Base-by-base conservation (phyloP, 805 yeast species). In the Ogataea pini region DNA sequence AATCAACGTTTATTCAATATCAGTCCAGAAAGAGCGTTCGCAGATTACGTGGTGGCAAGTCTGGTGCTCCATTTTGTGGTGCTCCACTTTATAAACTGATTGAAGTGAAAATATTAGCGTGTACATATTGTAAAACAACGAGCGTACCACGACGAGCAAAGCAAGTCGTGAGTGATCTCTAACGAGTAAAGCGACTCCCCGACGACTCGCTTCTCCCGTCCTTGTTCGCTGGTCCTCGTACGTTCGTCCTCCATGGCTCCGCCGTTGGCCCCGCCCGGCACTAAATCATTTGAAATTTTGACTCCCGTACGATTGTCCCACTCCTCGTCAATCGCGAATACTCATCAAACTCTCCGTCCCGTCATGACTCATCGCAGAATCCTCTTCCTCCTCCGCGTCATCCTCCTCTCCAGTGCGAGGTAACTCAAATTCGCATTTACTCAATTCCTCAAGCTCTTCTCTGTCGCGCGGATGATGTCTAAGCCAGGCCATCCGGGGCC, bases 401-500 rank as follows among this genome's bases (percentile, higher is more conserved):
- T 50, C 61, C 27, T 58, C 59, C 19, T 53, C 67, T 16, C 42
- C 54, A 36, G 50, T 57, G 14, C 43, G 59, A 1, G 88, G 86
- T 18, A 81, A 63, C 34, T 71, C 75, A 57, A 78, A 84, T 63
- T 86, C 89, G 62, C 94, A 86, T 31, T 68, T 69, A 5, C 79
- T 75, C 55, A 73, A 82, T 60, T 88, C 95, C 44, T 71, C 75
- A 57, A 78, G 67, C 59, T 86, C 91, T 36, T 73, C 80, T 16
- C 70, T 75, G 3, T 81, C 76, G 37, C 71, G 70, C 3, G 98
- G 98, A 54, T 78, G 73, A 64, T 82, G 83, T 58, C 98, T 80
- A 52, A 92, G 75, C 99, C 99, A 94, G 60, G 78, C 79, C 98
- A 94, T 94, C 58, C 98, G 78, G n/a, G 95, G 91, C 0, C 99